A percentile compares a stretch with the other conserved stretches of the same genome.
Conservation (phyloP, 75 land plant genomes). For the Selaginella moellendorffii region DNA sequence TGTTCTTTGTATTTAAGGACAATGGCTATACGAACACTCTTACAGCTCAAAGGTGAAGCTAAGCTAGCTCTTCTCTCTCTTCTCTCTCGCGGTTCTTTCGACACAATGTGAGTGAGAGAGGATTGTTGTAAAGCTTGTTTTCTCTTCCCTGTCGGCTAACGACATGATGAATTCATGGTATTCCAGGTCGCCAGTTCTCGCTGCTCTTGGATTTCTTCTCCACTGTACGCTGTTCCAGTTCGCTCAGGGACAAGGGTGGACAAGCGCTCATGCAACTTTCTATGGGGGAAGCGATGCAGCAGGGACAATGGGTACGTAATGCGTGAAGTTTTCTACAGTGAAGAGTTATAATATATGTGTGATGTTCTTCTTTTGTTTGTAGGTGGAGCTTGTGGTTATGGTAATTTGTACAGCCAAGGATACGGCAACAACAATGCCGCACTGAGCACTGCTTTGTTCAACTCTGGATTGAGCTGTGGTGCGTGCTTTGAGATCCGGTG, state of each 20-base stretch:
- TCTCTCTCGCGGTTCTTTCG: too few species aligned
- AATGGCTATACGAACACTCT: too few species aligned
- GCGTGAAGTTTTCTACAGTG: background rate
- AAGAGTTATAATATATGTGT: background rate
- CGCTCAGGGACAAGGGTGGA: conserved; percentile 3
- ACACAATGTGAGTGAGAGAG: too few species aligned
- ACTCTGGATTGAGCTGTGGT: conserved; percentile 7
- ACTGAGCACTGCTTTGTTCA: background rate
- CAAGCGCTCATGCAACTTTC: conserved; percentile 14
- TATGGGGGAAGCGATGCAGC: conserved; percentile 16
- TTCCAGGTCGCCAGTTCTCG: too few species aligned
- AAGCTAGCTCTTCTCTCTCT: too few species aligned
- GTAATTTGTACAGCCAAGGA: conserved; percentile 4
- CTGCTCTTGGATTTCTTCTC: background rate
- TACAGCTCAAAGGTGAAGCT: too few species aligned
- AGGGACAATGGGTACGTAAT: conserved; percentile 12
- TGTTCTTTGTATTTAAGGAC: too few species aligned
- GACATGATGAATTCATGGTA: too few species aligned
- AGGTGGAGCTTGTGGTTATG: background rate
- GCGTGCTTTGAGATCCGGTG: conserved; percentile 12
- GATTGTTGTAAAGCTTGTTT: too few species aligned
- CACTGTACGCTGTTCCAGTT: background rate
- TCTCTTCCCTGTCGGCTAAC: too few species aligned
- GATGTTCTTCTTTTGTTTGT: background rate
- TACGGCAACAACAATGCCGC: conserved; percentile 10